Conservation (phyloP, 352 stramenopile genomes). For the Pythium phragmitis region DNA sequence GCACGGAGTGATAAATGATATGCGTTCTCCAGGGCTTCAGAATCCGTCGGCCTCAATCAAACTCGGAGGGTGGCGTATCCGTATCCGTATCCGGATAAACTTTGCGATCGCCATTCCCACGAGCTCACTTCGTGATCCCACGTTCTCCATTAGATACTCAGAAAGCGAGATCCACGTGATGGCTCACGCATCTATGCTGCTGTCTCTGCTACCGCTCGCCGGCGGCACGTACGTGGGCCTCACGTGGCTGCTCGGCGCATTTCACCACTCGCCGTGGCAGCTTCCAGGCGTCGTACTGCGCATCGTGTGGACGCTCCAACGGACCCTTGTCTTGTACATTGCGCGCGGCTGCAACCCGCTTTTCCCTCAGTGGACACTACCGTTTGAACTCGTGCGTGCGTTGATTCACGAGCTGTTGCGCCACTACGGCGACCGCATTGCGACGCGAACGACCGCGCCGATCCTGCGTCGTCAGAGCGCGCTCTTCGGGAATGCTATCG, state of each 20-base stretch:
- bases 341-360: constrained; percentile 34
- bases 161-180: not conserved
- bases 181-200: not conserved
- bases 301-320: not conserved
- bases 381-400: constrained; percentile 30
- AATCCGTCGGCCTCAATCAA: no score
- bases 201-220: not conserved
- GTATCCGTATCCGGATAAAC: no score
- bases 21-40: no score
- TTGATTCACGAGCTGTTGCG: constrained; percentile 16
- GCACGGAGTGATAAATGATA: no score
- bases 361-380: constrained; percentile 48
- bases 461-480: constrained; percentile 11
- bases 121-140: no score
- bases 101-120: no score
- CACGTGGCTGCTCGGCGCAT: constrained; percentile 9
- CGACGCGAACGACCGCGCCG: not conserved
- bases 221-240: not conserved
- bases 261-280: constrained; percentile 12
- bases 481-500: not conserved
- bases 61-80: no score
- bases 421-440: constrained; percentile 22
- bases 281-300: constrained; percentile 1
- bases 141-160: no score
- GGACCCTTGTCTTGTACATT: constrained; percentile 9